Evolutionary conservation across 1,284 basidiomycete genomes (phyloP).

Genomic region (Pterula multifida): DNA sequence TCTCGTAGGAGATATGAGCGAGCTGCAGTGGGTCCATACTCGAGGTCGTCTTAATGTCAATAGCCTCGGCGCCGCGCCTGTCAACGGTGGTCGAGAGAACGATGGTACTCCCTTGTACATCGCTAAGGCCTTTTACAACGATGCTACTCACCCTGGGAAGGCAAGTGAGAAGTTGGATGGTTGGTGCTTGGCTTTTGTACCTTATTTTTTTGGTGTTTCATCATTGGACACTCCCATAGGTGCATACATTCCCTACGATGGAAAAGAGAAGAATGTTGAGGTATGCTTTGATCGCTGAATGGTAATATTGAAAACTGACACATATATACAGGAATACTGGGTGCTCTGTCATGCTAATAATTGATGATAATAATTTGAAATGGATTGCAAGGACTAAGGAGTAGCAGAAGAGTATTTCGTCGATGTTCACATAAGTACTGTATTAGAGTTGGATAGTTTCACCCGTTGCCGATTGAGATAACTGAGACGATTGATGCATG

Average conservation of each 20-base stretch:
- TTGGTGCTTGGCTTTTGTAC: conserved; percentile 13
- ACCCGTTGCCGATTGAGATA: too few species aligned
- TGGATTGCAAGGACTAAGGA: too few species aligned
- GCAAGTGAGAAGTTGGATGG: conserved; percentile 42
- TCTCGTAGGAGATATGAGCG: conserved; percentile 49
- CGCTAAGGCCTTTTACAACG: conserved; percentile 41
- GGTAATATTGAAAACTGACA: not conserved
- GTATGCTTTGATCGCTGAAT: not conserved
- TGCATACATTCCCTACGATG: conserved; percentile 40
- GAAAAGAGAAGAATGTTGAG: conserved; percentile 28
- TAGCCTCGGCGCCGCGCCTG: conserved; percentile 33
- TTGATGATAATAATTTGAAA: not conserved
- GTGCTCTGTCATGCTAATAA: conserved; percentile 10
- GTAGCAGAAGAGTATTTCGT: too few species aligned
- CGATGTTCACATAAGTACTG: too few species aligned
- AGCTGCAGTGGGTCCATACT: conserved; percentile 44
- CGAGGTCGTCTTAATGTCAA: conserved; percentile 32
- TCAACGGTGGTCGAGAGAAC: conserved; percentile 56
- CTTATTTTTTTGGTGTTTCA: not conserved
- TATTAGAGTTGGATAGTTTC: too few species aligned
- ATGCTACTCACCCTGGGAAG: conserved; percentile 51
- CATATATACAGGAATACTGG: conserved; percentile 5
- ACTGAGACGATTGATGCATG: too few species aligned
- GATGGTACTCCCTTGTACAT: conserved; percentile 52
- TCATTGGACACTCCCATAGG: conserved; percentile 15